A percentile compares a stretch with the other conserved stretches of the same genome.
Evolutionary conservation across 179 eudicot genomes (phyloP).

Genomic region (Spinacia oleracea): DNA sequence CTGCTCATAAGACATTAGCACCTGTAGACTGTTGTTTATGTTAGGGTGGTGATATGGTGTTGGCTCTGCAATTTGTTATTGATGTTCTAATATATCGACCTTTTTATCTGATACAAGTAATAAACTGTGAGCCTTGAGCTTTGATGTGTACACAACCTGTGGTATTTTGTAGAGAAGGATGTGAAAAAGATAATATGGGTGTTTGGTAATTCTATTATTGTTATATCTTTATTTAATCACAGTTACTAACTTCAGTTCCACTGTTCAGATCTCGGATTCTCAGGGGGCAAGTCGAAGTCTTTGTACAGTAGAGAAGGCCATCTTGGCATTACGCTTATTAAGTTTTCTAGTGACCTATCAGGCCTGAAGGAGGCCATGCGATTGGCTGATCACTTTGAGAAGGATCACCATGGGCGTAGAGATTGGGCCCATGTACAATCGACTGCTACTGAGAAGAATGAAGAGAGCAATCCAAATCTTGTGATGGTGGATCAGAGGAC

Average conservation of each 20-base stretch:
- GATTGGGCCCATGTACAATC: constrained; percentile 71
- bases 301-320: constrained; percentile 82
- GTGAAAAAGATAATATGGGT: no score
- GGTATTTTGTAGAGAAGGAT: no score
- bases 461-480: constrained; percentile 69
- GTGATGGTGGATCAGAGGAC: constrained; percentile 64
- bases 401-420: constrained; percentile 72
- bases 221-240: not conserved
- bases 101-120: not conserved
- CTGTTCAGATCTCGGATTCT: constrained; percentile 68
- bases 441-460: constrained; percentile 42
- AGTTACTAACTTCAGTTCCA: not conserved
- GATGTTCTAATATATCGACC: not conserved
- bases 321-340: constrained; percentile 63
- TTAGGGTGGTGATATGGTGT: not conserved
- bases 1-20: not conserved
- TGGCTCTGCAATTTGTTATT: not conserved
- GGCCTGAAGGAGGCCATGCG: constrained; percentile 82
- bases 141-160: not conserved
- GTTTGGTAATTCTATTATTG: not conserved
- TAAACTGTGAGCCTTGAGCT: not conserved
- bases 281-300: constrained; percentile 83
- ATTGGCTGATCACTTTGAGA: constrained; percentile 66
- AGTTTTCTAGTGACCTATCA: constrained; percentile 63
- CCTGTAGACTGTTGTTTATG: not conserved